Base-by-base conservation (phyloP, 106 monocot genomes). In the Phalaenopsis equestris region DNA sequence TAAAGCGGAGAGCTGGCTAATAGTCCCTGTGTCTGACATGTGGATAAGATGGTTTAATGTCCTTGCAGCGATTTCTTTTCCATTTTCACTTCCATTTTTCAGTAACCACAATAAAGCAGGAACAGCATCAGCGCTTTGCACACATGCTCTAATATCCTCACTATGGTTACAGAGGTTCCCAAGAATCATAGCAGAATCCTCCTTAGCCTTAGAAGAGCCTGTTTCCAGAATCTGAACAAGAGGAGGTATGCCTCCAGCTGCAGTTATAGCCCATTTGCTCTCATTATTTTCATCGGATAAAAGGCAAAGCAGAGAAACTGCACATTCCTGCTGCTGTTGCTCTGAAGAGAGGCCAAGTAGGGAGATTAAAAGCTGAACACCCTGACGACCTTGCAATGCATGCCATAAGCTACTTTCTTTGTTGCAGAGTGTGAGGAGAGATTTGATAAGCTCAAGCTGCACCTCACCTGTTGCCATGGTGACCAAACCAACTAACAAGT, bases 191-290 rank as follows among this genome's bases (percentile, higher is more conserved):
- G 99, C 99, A 81, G 99, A 95, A 87, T 99, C 95, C 91, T 99
- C 99, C 82, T 93, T 99, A 23, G 99, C 95, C 80, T 99, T 99
- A 75, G 88, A 70, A 79, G 95, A 95, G 61, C 99, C 99, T 1
- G 90, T 93, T 82, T 99, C 95, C 49, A 99, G 81, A 84, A 99
- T 99, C 81, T 99, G 99, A 87, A 99, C 99, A 79, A 99, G 93
- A 67, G 99, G 99, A 41, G 99, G 99, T 80, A 99, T 99, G 55
- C 99, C 99, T 39, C 99, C 99, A 83, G 99, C 99, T 84, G 99
- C 99, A 83, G 99, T 99, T 75, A 99, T 95, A 11, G 99, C 99
- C 99, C 99, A 99, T 87, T 95, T 99, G 82, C 99, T 90, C 79
- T 99, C 95, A 84, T 93, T 90, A 79, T 93, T 95, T 85, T 99